Evolutionary conservation across 2,329 filamentous ascomycete species (phyloP), one percentile per base, ranked within the genome.

Genomic region (Epichloe coenophiala): DNA sequence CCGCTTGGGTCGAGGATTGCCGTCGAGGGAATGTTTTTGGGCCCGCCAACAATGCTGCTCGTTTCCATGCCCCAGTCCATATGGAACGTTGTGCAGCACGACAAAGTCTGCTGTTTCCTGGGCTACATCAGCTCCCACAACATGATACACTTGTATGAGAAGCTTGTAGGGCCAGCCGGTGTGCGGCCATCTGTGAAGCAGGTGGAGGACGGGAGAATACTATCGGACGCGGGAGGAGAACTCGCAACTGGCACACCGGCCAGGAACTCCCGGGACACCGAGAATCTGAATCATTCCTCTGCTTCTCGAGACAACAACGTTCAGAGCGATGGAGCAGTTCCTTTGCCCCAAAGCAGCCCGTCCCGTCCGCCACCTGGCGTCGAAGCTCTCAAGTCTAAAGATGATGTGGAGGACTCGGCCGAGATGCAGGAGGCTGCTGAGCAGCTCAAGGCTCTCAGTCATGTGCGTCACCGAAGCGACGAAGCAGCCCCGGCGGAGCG

Each of bases 391-490:
- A 67, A 68, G 48, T 53, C 62, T 2, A 68, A 68, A 50, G 60
- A 65, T 11, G 65, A 67, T 13, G 63, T 63, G 5, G 79, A 82
- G 58, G 80, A 83, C 51, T 80, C 80, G n/a, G 79, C 76, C 8
- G 80, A 84, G 64, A 83, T 84, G 78, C 78, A 83, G 57, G 78
- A 83, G 61, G 80, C 80, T 19, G 80, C 80, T 4, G 80, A 83
- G 59, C 80, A 83, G 61, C 69, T 84, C 5, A 83, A 83, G 58
- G 80, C 80, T 2, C 62, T 84, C 41, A 83, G 80, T 56, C 79
- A 84, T 58, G 74, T 83, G 49, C 73, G 79, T 2, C 77, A 77
- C 53, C 60, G 71, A 17, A 76, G 74, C 54, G 74, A 75, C 51
- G 74, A 77, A 43, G 56, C 61, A 2, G 41, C 51, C 1, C 57